Base-by-base conservation (phyloP, 2,329 filamentous ascomycete species). In the Aspergillus eucalypticola region DNA sequence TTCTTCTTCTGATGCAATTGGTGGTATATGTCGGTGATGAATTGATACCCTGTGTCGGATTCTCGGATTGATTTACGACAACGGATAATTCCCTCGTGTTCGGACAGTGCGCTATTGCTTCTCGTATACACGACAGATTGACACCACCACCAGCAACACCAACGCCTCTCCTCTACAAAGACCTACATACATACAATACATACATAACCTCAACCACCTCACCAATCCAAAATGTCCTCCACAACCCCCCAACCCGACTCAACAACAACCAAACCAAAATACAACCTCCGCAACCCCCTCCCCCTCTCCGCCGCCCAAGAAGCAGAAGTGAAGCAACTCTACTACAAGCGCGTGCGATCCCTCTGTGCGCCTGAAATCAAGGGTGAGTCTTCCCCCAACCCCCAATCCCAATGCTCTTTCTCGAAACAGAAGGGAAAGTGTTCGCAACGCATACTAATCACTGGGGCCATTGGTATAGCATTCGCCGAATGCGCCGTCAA, bases 401-500 rank as follows among this genome's bases (percentile, higher is more conserved):
- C n/a, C n/a, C n/a, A 23, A 5, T 23, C 23, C 23, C 23, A 23
- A 5, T 23, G 1, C 23, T 6, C 23, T 25, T 25, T 1, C 0
- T 7, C 23, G 23, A 25, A 25, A 25, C 23, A 5, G 23, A 25
- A 25, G 6, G 7, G 23, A 25, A 25, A 6, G 6, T 25, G 23
- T 25, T 25, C 23, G 25, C 32, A 35, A 38, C 3, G 6, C 15
- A 50, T 27, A 23, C 46, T 10, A 27, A 17, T 39, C 7, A 5
- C 32, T 35, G 8, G 35, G 25, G 23, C 23, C 23, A 25, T 25
- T 25, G 23, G 25, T 61, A 55, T 68, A 97, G 94, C 90, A 63
- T 99, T 99, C 75, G 95, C 95, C 60, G 88, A 89, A 67, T 99
- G 95, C 83, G 93, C 93, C 56, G 84, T 89, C 53, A 88, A 89